Conservation (phyloP, 108 stramenopile genomes). For the Poteriospumella lacustris region DNA sequence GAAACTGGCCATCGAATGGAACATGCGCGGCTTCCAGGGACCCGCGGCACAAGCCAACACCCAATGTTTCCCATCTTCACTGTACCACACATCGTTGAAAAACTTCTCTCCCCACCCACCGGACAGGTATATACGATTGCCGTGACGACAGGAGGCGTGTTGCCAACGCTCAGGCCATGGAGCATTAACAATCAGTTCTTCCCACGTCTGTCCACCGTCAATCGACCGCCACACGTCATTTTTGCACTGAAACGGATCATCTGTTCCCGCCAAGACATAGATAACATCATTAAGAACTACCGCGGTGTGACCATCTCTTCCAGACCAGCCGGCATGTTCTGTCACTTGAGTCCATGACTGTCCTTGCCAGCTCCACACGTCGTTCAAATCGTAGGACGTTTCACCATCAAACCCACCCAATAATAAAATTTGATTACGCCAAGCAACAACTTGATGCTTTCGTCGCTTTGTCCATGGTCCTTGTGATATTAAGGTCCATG, state of each 20-base stretch:
- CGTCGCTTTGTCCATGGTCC: conserved; percentile 30
- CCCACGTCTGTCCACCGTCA: conserved; percentile 25
- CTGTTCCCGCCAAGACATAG: conserved; percentile 37
- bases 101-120: conserved; percentile 38
- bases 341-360: conserved; percentile 33
- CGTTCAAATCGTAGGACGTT: conserved; percentile 36
- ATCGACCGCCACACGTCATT: conserved; percentile 38
- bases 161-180: conserved; percentile 43
- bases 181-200: conserved; percentile 32
- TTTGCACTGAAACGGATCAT: conserved; percentile 35
- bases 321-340: conserved; percentile 39
- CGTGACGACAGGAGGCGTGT: conserved; percentile 35
- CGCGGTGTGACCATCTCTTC: conserved; percentile 38
- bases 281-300: conserved; percentile 34
- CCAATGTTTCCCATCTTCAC: conserved; percentile 36
- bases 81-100: conserved; percentile 38
- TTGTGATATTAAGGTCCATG: background rate
- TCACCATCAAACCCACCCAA: conserved; percentile 37
- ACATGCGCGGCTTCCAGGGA: conserved; percentile 43
- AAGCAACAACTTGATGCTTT: conserved; percentile 41
- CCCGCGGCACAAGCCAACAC: conserved; percentile 9
- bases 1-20: conserved; percentile 32
- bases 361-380: conserved; percentile 37
- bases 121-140: conserved; percentile 32
- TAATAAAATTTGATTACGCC: conserved; percentile 35